phyloP scores from a whole-genome alignment of 2,329 filamentous ascomycete species.

The Bipolaris zeicola region DNA sequence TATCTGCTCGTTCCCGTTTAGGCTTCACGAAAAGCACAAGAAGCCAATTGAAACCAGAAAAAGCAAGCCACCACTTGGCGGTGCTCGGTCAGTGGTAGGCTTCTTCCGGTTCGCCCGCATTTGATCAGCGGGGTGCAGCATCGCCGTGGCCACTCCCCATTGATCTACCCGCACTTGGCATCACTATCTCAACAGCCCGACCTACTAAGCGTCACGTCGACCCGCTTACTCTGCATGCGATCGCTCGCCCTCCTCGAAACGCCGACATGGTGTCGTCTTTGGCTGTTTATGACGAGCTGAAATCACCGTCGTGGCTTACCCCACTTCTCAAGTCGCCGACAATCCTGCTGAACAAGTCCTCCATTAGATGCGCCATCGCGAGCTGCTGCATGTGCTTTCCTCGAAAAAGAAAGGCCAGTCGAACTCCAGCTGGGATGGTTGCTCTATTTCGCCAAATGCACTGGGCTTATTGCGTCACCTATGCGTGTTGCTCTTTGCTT shows the following conservation, averaged over 20 bases:
- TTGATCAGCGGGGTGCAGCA: slow-evolving; percentile 13
- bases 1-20: not conserved
- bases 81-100: not conserved
- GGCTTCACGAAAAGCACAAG: not conserved
- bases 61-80: slow-evolving; percentile 5
- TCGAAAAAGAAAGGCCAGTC: slow-evolving; percentile 3
- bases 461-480: slow-evolving; percentile 7
- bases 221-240: slow-evolving; percentile 1
- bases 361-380: not conserved
- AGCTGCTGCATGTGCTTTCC: slow-evolving; percentile 9
- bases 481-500: not conserved
- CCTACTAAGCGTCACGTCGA: not conserved
- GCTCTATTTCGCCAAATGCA: not conserved
- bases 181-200: not conserved
- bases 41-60: slow-evolving; percentile 4
- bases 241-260: not conserved
- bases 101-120: not conserved
- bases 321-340: slow-evolving; percentile 14
- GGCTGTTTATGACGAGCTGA: slow-evolving; percentile 9
- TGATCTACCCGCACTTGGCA: slow-evolving; percentile 15
- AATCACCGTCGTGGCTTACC: not conserved
- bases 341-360: not conserved
- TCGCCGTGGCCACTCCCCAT: slow-evolving; percentile 4
- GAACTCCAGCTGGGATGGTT: slow-evolving; percentile 1
- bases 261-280: not conserved